Base-by-base conservation (phyloP, 75 land plant species). In the Picea sitchensis region DNA sequence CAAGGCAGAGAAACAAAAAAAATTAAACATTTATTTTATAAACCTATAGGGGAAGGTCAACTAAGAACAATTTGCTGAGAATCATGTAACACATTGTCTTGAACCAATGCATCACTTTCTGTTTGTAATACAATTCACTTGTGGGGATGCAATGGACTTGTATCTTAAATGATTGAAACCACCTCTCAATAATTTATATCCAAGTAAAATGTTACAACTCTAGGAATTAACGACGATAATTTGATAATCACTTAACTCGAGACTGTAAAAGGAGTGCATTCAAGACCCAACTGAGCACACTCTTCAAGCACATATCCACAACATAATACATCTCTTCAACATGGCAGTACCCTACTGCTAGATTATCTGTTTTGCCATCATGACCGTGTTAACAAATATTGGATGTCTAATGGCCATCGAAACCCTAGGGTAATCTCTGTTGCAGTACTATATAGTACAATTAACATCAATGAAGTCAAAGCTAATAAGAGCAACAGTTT, bases 271-370 rank as follows among this genome's bases (percentile, higher is more conserved):
- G 44, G 51, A 71, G 73, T 41, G 54, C 54, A 2, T 71, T 47
- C 74, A 44, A 44, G 12, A 20, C 51, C n/a, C 51, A 71, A 20
- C 51, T 71, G 47, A 11, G 21, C 74, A 71, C 21, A 71, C 74
- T 71, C n/a, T 41, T 71, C 74, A 20, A 71, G 51, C 23, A 44
- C 41, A 71, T 71, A 71, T n/a, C 13, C 74, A 71, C 73, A 38
- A 23, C 41, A 67, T n/a, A 71, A 71, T n/a, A 71, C 54, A 44
- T 20, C 74, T 67, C 71, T 4, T 21, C 74, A 71, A 1, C 74
- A 41, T 36, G 20, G 21, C 74, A 20, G 6, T 41, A 18, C 44
- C 54, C 54, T 44, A 20, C 23, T 6, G n/a, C 2, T n/a, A 71
- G 20, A 71, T 8, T 21, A n/a, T 20, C 12, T 1, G 44, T 71